Evolutionary conservation across 208 protist species (phyloP), one percentile per base, ranked within the genome.

Genomic region (Wallacemonas sp.): DNA sequence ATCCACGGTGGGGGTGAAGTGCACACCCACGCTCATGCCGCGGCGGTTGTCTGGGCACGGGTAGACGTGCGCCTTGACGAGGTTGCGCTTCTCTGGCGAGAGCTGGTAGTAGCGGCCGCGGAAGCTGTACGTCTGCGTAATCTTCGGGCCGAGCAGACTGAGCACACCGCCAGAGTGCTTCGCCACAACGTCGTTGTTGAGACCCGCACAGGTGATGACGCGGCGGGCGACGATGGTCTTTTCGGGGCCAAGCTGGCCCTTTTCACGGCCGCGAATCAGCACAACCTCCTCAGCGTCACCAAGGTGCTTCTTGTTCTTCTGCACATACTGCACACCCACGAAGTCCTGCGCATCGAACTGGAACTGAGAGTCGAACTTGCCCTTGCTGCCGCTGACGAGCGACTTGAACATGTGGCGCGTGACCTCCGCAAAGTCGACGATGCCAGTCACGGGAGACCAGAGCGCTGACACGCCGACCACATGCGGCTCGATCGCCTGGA

Each of bases 151-250:
- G 24, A 92, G 57, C 32, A 67, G 68, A 32, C 61, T 61, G 14
- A 86, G 29, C 65, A 85, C 68, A 43, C 39, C 68, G 16, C 87
- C 89, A 16, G 80, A 86, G 54, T 74, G 69, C 30, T 71, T 65
- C 9, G 85, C 92, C n/a, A 92, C 61, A 11, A 80, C 55, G 55
- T 94, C 87, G 61, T 86, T 91, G 47, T 77, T 75, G 24, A 97
- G 78, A 1, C 93, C 93, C 56, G 76, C 88, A 72, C 92, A 96
- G n/a, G 83, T 89, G 55, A 97, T 93, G 55, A 96, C 72, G 64
- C 81, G 70, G 34, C 67, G 77, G 1, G 88, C 77, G 44, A 87
- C 38, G 44, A 95, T 77, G 43, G 76, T 78, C 74, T 93, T 87
- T 47, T 88, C 73, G 1, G 87, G 86, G 27, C 79, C 86, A 19